A percentile compares a stretch with the other conserved stretches of the same genome.
phyloP scores from a whole-genome alignment of 2,329 filamentous ascomycete genomes.

The Neurospora crassa region DNA sequence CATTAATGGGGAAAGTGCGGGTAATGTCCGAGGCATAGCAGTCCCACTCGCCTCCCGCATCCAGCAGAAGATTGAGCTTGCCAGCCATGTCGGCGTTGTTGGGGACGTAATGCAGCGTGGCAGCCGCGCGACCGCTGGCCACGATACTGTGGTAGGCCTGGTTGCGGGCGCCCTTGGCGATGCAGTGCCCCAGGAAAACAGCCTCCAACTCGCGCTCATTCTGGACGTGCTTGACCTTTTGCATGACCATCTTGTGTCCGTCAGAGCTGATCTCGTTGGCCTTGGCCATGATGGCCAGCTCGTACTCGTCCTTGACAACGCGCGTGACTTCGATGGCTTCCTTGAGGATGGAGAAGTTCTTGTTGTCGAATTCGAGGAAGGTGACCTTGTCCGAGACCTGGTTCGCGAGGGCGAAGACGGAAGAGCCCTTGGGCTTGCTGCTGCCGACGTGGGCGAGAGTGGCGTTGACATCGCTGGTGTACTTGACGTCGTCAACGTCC shows the following conservation, averaged over 20 bases:
- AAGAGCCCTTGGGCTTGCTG: conserved; percentile 26
- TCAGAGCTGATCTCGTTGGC: conserved; percentile 62
- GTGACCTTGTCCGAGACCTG: conserved; percentile 65
- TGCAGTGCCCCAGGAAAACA: conserved; percentile 66
- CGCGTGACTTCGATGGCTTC: conserved; percentile 59
- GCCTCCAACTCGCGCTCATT: conserved; percentile 82
- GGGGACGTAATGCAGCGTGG: conserved; percentile 79
- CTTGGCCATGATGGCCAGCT: conserved; percentile 62
- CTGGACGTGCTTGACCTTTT: conserved; percentile 50
- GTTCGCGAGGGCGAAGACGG: conserved; percentile 67
- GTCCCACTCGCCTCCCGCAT: conserved; percentile 70
- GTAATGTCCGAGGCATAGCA: conserved; percentile 70
- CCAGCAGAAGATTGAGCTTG: conserved; percentile 73
- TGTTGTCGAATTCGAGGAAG: conserved; percentile 60
- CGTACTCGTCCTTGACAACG: conserved; percentile 65
- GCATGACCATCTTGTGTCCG: conserved; percentile 55
- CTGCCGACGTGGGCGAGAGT: conserved; percentile 47
- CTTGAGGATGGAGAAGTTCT: conserved; percentile 47
- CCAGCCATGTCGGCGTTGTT: conserved; percentile 61
- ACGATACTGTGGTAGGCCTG: conserved; percentile 86
- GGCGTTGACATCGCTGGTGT: conserved; percentile 66
- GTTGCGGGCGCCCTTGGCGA: conserved; percentile 65
- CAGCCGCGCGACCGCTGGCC: conserved; percentile 68
- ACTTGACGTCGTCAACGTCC: conserved; percentile 71
- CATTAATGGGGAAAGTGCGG: conserved; percentile 73